Evolutionary conservation across 1,284 basidiomycete species (phyloP), one percentile per base, ranked within the genome.

Genomic region (Waitea zeae): DNA sequence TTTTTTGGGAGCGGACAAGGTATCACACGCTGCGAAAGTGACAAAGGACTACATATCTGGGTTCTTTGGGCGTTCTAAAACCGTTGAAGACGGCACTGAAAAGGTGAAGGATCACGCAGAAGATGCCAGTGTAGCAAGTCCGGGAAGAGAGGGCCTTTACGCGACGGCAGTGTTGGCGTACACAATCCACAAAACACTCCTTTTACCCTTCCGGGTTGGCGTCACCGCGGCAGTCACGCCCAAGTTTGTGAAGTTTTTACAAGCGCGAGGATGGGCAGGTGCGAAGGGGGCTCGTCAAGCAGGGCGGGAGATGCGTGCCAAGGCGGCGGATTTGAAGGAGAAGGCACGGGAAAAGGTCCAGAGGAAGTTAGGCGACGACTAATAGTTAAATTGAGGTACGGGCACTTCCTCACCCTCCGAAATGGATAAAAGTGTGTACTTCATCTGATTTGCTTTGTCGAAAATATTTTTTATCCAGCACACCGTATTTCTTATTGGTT

Each of bases 141-240:
- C 24, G 9, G 65, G 68, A 2, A 62, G 70, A 3, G 79, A 83
- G 47, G 70, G 81, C 18, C 56, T 96, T 5, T 92, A 87, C 55
- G 89, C 92, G 22, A 95, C 96, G 70, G 57, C 89, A 28, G 72
- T 88, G 0, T 61, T 98, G 39, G 93, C 95, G 5, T 98, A 92
- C 53, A 83, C 84, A 5, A 76, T 98, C 36, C 93, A 98, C 67
- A 98, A 98, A 60, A 95, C 89, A 0, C 51, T 89, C 0, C 78
- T 97, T 48, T 52, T 97, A n/a, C 93, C 95, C 4, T 53, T 97
- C 14, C 61, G 95, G 15, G 72, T 96, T 0, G 92, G 87, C 0
- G 54, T 93, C 41, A 96, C 93, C 0, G 89, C 87, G 1, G 79
- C 76, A 1, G 58, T 89, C 39, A 95, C 90, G 1, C 92, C 92